Evolutionary conservation across 306 rosid species (phyloP), one percentile per base, ranked within the genome.

Genomic region (Lablab purpureus): DNA sequence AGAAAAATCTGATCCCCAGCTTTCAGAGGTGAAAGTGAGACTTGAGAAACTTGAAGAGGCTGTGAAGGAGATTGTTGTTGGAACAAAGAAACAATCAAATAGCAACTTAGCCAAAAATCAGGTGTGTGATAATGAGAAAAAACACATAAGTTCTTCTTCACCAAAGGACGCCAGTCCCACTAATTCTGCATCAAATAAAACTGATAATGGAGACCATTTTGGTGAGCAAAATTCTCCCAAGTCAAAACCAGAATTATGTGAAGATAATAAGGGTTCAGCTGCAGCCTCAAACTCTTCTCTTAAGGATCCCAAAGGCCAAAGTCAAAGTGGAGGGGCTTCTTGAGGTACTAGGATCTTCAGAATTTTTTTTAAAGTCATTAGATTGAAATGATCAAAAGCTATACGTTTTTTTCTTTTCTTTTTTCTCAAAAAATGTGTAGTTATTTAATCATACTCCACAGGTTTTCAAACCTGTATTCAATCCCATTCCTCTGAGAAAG

Each of bases 21-120:
- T 91, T 71, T 75, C 73, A 86, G 89, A 91, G 87, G 91, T 96
- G 77, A 91, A 83, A 83, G 88, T 22, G 55, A 91, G 99, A 82
- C 90, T 91, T 54, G 89, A 87, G 27, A 90, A 93, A 78, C 98
- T 96, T 27, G 98, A 96, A 85, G 96, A 89, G 78, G 74, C 89
- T 34, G 65, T 95, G 70, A 91, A 90, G 74, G 98, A 84, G 88
- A 93, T 95, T 78, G 90, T 70, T 37, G 91, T 76, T 62, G 92
- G 81, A 83, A 79, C 91, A 32, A 87, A 85, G 84, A 87, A 83
- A 70, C 89, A 86, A 71, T 62, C 82, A 50, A 43, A 46, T 66
- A 60, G 50, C 75, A 68, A 63, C 55, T 54, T 9, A 15, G 59
- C 71, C 4, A 81, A 85, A 81, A 81, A 28, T 41, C 80, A 66